Evolutionary conservation across 805 yeast species (phyloP), one percentile per base, ranked within the genome.

Genomic region (Maudiozyma bulderi): DNA sequence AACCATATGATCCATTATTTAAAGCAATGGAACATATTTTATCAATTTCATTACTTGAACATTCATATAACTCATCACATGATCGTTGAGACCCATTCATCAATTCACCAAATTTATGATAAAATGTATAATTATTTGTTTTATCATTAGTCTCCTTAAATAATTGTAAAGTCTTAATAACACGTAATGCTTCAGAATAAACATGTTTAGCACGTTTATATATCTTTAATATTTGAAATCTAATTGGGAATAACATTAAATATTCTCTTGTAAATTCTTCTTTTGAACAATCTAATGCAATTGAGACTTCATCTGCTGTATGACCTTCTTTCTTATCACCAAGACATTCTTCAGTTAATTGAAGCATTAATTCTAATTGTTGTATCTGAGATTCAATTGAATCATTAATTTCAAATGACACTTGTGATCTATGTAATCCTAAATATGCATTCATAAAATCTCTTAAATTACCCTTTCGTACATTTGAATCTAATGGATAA

Each of bases 171-270:
- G 78, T 75, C 53, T 74, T 64, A 47, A 80, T 64, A 3, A 82
- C 89, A 43, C 85, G 72, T 50, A 74, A 60, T 4, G 86, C 71
- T 54, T 84, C 90, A 6, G 74, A 67, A 54, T 70, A 82, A 1
- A 83, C 86, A 55, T 83, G 90, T 49, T 71, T 72, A 7, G 85
- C 73, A 50, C 89, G 71, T 52, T 73, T 72, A 60, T 78, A 76
- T 15, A 83, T 62, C 59, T 78, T 75, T 44, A 83, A 69, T n/a
- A 60, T 68, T 29, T 75, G 76, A 58, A 74, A 82, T 40, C 77
- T 68, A 15, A 84, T 86, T 1, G 82, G 80, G 56, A 75, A 77
- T n/a, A 69, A 67, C 4, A 70, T 64, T 58, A 82, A 69, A 60
- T 73, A 82, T 46, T 60, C 67, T 28, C 57, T 40, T n/a, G 65